Conservation (phyloP, 495 filamentous ascomycete species). For the Aspergillus indologenus region DNA sequence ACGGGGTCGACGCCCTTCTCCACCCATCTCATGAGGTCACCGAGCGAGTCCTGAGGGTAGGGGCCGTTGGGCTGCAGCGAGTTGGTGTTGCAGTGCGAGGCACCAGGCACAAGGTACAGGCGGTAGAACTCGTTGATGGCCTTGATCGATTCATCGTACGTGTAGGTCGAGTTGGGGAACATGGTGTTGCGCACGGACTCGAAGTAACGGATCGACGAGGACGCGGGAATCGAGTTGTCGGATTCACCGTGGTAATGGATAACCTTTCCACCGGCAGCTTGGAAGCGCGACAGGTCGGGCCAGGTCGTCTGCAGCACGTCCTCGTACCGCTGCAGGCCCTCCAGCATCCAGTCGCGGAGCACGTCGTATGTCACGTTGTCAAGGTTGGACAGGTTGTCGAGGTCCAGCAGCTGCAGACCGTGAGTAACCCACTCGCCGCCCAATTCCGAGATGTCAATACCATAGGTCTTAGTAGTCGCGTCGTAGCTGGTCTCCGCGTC, state of each 20-base stretch:
- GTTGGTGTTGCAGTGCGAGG: constrained; percentile 45
- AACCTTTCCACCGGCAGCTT: constrained; percentile 48
- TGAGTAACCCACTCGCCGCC: constrained; percentile 31
- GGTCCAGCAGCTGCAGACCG: constrained; percentile 13
- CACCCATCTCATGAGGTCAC: constrained; percentile 44
- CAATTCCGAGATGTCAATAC: constrained; percentile 29
- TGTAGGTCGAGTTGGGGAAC: constrained; percentile 40
- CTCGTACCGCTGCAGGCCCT: constrained; percentile 17
- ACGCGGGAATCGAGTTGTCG: constrained; percentile 45
- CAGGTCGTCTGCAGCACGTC: constrained; percentile 31
- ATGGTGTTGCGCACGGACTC: constrained; percentile 50
- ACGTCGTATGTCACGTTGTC: constrained; percentile 48
- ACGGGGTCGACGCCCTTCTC: constrained; percentile 39
- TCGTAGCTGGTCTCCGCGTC: constrained; percentile 46
- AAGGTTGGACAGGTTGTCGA: constrained; percentile 29
- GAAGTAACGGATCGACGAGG: constrained; percentile 45
- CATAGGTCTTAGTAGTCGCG: constrained; percentile 33
- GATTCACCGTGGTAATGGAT: constrained; percentile 52
- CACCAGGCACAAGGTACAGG: constrained; percentile 54
- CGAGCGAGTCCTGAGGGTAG: constrained; percentile 44
- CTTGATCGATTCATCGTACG: constrained; percentile 31
- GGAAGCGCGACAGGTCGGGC: constrained; percentile 46
- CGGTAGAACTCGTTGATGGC: constrained; percentile 49
- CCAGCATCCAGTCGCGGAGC: constrained; percentile 44
- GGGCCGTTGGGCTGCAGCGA: constrained; percentile 38